phyloP scores from a whole-genome alignment of 2,329 filamentous ascomycete species.

The Penicillium sp. region DNA sequence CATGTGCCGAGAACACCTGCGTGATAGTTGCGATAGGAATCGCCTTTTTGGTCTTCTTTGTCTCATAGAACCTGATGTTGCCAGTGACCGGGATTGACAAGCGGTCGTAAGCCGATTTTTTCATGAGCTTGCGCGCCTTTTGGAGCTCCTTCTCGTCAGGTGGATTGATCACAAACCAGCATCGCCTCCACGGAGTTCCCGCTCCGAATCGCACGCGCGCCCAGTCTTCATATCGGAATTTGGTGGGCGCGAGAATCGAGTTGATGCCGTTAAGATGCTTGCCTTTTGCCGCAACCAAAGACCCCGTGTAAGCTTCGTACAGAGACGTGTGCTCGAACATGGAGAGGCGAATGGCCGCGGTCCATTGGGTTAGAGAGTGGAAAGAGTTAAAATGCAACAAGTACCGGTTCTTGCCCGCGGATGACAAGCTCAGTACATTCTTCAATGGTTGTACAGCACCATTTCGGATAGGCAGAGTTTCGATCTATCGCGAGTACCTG shows the following conservation, averaged over 20 bases:
- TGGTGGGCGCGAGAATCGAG: conserved; percentile 79
- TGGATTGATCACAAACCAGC: conserved; percentile 92
- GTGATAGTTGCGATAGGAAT: conserved; percentile 88
- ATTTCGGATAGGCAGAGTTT: conserved; percentile 84
- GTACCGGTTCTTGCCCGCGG: conserved; percentile 92
- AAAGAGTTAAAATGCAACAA: conserved; percentile 94
- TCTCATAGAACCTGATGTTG: conserved; percentile 92
- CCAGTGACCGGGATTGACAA: conserved; percentile 73
- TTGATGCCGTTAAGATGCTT: conserved; percentile 87
- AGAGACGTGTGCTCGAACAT: conserved; percentile 93
- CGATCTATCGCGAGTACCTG: conserved; percentile 59
- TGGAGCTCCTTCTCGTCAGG: conserved; percentile 91
- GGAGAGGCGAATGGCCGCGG: conserved; percentile 84
- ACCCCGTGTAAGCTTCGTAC: conserved; percentile 95
- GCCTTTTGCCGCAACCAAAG: conserved; percentile 91
- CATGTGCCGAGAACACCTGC: conserved; percentile 88
- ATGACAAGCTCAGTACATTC: conserved; percentile 94
- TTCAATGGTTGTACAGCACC: conserved; percentile 77
- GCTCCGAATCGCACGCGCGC: conserved; percentile 92
- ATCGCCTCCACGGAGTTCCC: conserved; percentile 92
- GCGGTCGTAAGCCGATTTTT: conserved; percentile 79
- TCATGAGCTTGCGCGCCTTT: conserved; percentile 78
- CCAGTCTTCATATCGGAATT: conserved; percentile 84
- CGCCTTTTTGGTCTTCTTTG: conserved; percentile 89
- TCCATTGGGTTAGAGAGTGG: conserved; percentile 93